Conservation (phyloP, 1,284 basidiomycete species). For the Neotropicomus parvogracilis region DNA sequence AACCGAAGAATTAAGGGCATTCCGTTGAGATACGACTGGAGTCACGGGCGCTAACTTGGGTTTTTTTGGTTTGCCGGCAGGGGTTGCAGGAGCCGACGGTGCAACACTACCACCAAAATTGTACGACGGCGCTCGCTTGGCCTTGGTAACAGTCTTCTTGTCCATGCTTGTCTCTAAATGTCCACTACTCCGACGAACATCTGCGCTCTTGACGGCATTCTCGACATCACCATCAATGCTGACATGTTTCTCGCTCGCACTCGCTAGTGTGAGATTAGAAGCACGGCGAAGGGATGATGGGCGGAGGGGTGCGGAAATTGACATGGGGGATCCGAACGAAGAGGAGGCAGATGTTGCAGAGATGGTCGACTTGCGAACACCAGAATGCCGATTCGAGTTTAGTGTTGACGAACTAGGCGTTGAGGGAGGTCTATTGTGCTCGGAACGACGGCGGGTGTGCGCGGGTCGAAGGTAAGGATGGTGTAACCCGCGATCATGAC, state of each 20-base stretch:
- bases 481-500: slow-evolving; percentile 54
- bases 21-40: slow-evolving; percentile 7
- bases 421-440: slow-evolving; percentile 43
- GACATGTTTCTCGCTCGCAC: slow-evolving; percentile 33
- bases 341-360: slow-evolving; percentile 27
- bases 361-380: slow-evolving; percentile 31
- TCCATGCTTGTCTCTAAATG: slow-evolving; percentile 8
- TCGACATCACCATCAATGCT: slow-evolving; percentile 23
- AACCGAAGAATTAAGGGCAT: neutral
- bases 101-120: slow-evolving; percentile 28
- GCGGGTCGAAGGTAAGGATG: slow-evolving; percentile 57
- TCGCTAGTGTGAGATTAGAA: slow-evolving; percentile 33
- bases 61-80: slow-evolving; percentile 22
- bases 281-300: slow-evolving; percentile 34
- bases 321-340: slow-evolving; percentile 35
- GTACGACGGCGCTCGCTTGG: slow-evolving; percentile 51
- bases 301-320: slow-evolving; percentile 34
- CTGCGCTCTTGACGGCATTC: slow-evolving; percentile 9
- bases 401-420: slow-evolving; percentile 67
- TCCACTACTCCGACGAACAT: slow-evolving; percentile 16
- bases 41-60: slow-evolving; percentile 7
- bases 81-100: slow-evolving; percentile 6
- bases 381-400: slow-evolving; percentile 32
- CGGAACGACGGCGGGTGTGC: slow-evolving; percentile 33
- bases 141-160: slow-evolving; percentile 16